Conservation (phyloP, 2,329 filamentous ascomycete genomes). For the Alternaria triticina region DNA sequence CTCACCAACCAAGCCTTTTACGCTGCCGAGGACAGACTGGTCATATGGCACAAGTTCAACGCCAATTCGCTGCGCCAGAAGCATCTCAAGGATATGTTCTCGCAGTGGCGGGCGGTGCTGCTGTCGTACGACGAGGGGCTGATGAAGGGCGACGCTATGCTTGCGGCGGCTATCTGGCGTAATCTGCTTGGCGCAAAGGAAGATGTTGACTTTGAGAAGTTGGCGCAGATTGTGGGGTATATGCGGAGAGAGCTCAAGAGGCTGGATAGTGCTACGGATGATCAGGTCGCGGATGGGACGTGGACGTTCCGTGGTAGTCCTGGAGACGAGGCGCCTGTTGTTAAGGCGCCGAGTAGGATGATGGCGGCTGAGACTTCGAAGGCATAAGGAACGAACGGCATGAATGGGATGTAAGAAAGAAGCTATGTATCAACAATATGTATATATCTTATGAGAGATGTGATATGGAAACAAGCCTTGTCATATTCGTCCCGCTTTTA, state of each 20-base stretch:
- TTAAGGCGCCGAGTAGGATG: constrained; percentile 31
- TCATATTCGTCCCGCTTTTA: neutral
- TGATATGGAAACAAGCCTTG: neutral
- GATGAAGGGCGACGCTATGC: constrained; percentile 75
- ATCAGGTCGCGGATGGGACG: constrained; percentile 54
- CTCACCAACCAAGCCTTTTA: constrained; percentile 95
- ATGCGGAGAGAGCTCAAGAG: constrained; percentile 64
- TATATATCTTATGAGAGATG: constrained; percentile 1
- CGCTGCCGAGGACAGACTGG: constrained; percentile 84
- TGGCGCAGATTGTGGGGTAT: constrained; percentile 69
- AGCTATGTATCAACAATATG: constrained; percentile 5
- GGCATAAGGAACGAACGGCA: neutral
- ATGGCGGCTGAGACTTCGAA: constrained; percentile 26
- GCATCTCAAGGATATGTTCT: constrained; percentile 83
- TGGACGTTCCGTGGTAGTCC: constrained; percentile 59
- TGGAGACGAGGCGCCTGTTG: constrained; percentile 42
- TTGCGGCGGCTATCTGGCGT: constrained; percentile 87
- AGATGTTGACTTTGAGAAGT: constrained; percentile 65
- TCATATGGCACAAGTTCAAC: constrained; percentile 73
- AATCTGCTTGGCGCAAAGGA: constrained; percentile 83
- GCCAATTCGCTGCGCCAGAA: constrained; percentile 63
- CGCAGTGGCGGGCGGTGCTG: constrained; percentile 88
- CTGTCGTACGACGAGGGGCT: constrained; percentile 85
- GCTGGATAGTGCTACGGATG: constrained; percentile 62
- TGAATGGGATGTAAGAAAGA: neutral